These are phyloP conservation scores for Candida railenensis DNA, from an alignment of 805 yeast genomes.

Conservation along the genomic window DNA sequence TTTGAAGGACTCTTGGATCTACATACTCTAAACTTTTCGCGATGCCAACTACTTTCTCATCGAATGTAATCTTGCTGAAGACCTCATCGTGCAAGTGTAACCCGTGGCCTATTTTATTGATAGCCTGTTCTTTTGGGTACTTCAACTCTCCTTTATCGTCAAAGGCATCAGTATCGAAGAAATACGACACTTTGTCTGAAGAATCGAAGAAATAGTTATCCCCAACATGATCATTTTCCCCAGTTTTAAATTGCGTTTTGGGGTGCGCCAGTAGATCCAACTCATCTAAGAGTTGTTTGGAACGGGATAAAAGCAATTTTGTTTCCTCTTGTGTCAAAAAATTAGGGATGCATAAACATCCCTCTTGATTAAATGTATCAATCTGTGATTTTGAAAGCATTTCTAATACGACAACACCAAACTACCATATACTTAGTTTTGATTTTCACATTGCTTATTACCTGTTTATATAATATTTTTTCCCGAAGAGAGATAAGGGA, in stretches of 20 bases:
- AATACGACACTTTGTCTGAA: slow-evolving; percentile 65
- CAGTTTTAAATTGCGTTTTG: slow-evolving; percentile 66
- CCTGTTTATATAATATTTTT: not conserved
- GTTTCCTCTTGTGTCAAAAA: slow-evolving; percentile 49
- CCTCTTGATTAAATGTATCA: slow-evolving; percentile 49
- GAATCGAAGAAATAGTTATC: slow-evolving; percentile 71
- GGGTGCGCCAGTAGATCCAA: slow-evolving; percentile 63
- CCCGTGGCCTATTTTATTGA: slow-evolving; percentile 82
- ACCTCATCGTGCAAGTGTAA: slow-evolving; percentile 55
- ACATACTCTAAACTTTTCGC: slow-evolving; percentile 51
- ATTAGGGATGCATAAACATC: slow-evolving; percentile 58
- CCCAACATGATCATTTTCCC: slow-evolving; percentile 60
- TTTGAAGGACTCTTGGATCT: slow-evolving; percentile 73
- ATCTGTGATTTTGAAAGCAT: slow-evolving; percentile 49
- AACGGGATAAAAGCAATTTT: slow-evolving; percentile 35
- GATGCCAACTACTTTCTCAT: slow-evolving; percentile 47
- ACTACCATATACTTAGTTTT: not conserved
- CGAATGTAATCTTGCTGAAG: slow-evolving; percentile 53
- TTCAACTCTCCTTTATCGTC: slow-evolving; percentile 49
- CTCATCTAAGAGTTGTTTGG: slow-evolving; percentile 43
- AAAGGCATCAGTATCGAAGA: slow-evolving; percentile 72
- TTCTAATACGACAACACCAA: too few relatives aligned
- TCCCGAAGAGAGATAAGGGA: not conserved
- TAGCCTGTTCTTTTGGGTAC: slow-evolving; percentile 53
- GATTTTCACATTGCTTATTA: not conserved